Evolutionary conservation across 2,329 filamentous ascomycete species (phyloP).

Genomic region (Nemania sp.): DNA sequence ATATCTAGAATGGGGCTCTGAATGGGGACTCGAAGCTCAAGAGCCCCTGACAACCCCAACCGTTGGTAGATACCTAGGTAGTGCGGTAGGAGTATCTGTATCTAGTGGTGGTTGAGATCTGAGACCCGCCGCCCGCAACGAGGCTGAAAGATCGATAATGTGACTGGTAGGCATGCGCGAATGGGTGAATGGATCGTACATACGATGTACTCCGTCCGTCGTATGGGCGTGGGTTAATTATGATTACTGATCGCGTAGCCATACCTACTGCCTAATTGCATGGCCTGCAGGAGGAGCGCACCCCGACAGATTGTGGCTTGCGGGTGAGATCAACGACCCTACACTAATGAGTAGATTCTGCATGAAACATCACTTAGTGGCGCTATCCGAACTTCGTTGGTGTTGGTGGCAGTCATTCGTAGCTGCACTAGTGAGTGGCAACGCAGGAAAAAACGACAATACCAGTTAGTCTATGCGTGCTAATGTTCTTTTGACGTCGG

Average conservation of each 20-base stretch:
- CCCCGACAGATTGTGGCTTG: slow-evolving; percentile 28
- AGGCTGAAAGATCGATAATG: slow-evolving; percentile 28
- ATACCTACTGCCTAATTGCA: not conserved
- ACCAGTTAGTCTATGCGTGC: not conserved
- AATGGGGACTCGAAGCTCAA: not conserved
- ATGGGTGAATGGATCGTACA: not conserved
- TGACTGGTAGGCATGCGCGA: not conserved
- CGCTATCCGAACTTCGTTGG: not conserved
- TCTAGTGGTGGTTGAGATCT: not conserved
- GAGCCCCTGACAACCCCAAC: not conserved
- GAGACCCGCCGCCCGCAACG: slow-evolving; percentile 5
- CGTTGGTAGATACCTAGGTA: not conserved
- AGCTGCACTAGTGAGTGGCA: not conserved
- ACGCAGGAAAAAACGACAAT: not conserved
- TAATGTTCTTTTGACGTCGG: not conserved
- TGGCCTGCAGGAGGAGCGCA: not conserved
- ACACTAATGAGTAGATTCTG: not conserved
- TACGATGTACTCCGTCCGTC: too few relatives aligned
- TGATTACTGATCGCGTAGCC: slow-evolving; percentile 25
- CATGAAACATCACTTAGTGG: not conserved
- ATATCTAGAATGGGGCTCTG: not conserved
- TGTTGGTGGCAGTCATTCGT: not conserved
- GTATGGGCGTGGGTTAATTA: not conserved
- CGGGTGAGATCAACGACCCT: slow-evolving; percentile 6
- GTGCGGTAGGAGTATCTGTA: not conserved